Conservation (phyloP, 1,284 basidiomycete genomes). For the Sutorius eximius region DNA sequence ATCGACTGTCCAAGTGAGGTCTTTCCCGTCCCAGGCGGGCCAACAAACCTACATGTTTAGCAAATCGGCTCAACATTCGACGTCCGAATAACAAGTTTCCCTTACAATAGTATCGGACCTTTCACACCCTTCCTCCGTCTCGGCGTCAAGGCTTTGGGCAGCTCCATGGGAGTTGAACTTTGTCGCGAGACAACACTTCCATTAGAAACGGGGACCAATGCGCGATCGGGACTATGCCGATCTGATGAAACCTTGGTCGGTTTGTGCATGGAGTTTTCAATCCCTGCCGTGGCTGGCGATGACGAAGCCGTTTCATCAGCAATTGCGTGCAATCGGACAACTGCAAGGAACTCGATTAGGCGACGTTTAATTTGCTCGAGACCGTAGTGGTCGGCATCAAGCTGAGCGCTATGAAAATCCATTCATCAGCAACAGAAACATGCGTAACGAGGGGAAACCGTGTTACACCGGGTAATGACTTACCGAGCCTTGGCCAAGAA, state of each 20-base stretch:
- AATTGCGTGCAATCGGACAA: slow-evolving; percentile 77
- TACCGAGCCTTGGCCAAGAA: slow-evolving; percentile 62
- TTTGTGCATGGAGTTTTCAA: slow-evolving; percentile 3
- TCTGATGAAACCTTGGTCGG: slow-evolving; percentile 6
- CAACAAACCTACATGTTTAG: slow-evolving; percentile 57
- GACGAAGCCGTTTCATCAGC: slow-evolving; percentile 32
- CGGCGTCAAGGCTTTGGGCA: slow-evolving; percentile 4
- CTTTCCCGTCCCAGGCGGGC: slow-evolving; percentile 83
- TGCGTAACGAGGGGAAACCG: not conserved
- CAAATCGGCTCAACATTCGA: not conserved
- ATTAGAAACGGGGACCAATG: slow-evolving; percentile 20
- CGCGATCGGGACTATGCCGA: slow-evolving; percentile 19
- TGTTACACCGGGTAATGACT: slow-evolving; percentile 1
- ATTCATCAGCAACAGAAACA: slow-evolving; percentile 5
- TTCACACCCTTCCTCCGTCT: slow-evolving; percentile 49
- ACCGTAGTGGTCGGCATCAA: slow-evolving; percentile 88
- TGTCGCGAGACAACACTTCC: slow-evolving; percentile 7
- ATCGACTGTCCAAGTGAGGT: slow-evolving; percentile 86
- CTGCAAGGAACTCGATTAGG: slow-evolving; percentile 86
- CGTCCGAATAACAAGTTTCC: slow-evolving; percentile 5
- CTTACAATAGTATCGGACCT: slow-evolving; percentile 81
- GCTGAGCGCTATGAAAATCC: slow-evolving; percentile 48
- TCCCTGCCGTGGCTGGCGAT: not conserved
- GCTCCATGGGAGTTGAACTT: slow-evolving; percentile 4
- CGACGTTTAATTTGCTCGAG: slow-evolving; percentile 89